These are phyloP conservation scores for Herpetomonas muscarum DNA, from an alignment of 208 protist genomes.

Conservation along the genomic window DNA sequence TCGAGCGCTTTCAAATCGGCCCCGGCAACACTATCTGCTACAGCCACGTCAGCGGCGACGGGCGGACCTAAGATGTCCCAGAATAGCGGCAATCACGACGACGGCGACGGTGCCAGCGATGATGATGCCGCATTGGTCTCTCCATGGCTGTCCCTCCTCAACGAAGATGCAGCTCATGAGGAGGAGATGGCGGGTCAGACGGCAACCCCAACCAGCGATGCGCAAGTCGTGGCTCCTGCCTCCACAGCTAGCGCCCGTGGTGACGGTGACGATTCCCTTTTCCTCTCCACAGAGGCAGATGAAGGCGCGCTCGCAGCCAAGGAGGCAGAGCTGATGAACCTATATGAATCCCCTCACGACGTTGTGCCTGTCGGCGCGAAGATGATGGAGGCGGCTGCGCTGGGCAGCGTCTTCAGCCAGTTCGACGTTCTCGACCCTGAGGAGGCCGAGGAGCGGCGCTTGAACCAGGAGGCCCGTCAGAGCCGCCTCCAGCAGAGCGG, in stretches of 20 bases:
- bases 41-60: background rate
- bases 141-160: conserved; percentile 10
- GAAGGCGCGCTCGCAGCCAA: background rate
- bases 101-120: background rate
- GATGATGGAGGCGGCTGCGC: conserved; percentile 41
- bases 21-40: no score
- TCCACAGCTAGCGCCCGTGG: background rate
- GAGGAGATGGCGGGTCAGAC: background rate
- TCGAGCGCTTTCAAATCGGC: background rate
- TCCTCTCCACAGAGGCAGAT: background rate
- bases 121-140: background rate
- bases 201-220: background rate
- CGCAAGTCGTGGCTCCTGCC: background rate
- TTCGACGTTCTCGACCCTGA: conserved; percentile 71
- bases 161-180: background rate
- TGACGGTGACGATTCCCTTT: no score
- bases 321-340: conserved; percentile 49
- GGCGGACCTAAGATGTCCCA: background rate
- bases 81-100: background rate
- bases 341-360: conserved; percentile 68
- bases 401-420: conserved; percentile 60
- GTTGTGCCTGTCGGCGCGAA: conserved; percentile 60
- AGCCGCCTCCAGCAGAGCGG: conserved; percentile 8
- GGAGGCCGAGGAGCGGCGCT: conserved; percentile 11
- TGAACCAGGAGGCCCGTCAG: conserved; percentile 14